Evolutionary conservation across 495 filamentous ascomycete species (phyloP).

Genomic region (Aspergillus nanangensis): DNA sequence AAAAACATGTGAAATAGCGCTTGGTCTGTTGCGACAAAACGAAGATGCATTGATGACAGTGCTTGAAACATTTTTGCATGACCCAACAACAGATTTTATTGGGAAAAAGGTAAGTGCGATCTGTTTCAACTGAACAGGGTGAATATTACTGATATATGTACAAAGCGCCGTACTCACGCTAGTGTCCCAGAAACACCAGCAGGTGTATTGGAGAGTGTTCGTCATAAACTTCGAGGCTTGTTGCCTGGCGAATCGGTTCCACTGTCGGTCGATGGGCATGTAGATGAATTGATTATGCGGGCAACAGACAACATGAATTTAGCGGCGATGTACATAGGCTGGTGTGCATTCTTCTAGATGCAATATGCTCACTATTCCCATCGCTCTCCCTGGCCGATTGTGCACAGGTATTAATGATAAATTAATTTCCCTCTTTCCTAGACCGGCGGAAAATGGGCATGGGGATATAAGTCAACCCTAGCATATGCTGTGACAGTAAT

Average conservation of each 20-base stretch:
- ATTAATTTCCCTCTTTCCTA: too few relatives aligned
- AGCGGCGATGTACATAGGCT: conserved; percentile 94
- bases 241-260: conserved; percentile 83
- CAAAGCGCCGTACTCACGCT: conserved; percentile 51
- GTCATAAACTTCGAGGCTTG: conserved; percentile 79
- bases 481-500: too few relatives aligned
- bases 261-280: conserved; percentile 90
- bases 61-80: conserved; percentile 92
- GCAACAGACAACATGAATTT: conserved; percentile 74
- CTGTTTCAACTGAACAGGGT: background rate
- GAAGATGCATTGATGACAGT: conserved; percentile 96
- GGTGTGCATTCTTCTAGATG: conserved; percentile 92
- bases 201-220: conserved; percentile 85
- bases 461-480: too few relatives aligned
- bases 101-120: conserved; percentile 54
- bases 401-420: background rate
- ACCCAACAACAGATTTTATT: conserved; percentile 92
- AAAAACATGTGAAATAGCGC: conserved; percentile 81
- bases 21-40: conserved; percentile 79
- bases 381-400: too few relatives aligned
- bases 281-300: conserved; percentile 84
- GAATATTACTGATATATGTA: conserved; percentile 11
- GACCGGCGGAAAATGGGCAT: too few relatives aligned
- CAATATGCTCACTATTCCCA: background rate
- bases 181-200: conserved; percentile 80